Evolutionary conservation across 352 stramenopile genomes (phyloP).

Genomic region (Pythium myriotylum): DNA sequence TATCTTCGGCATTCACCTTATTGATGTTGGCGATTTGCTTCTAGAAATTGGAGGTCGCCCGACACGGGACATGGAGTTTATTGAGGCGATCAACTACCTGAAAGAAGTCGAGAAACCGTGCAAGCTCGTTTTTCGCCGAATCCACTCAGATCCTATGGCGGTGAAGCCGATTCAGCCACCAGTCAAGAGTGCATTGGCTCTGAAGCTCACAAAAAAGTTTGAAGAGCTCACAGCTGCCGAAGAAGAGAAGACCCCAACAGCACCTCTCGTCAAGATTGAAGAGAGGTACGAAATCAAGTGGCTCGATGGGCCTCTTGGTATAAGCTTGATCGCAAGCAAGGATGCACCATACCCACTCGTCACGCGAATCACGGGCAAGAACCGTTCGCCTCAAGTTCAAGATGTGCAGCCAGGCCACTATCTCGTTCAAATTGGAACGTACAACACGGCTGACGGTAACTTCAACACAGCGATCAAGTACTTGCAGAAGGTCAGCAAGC

Average conservation of each 20-base stretch:
- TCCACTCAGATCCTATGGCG: conserved; percentile 73
- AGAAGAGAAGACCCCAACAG: conserved; percentile 67
- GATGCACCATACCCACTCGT: conserved; percentile 86
- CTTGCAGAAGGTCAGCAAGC: conserved; percentile 86
- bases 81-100: conserved; percentile 80
- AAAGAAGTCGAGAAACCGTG: conserved; percentile 82
- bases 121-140: conserved; percentile 71
- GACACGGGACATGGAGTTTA: conserved; percentile 83
- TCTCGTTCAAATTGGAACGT: conserved; percentile 84
- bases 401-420: conserved; percentile 88
- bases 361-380: conserved; percentile 88
- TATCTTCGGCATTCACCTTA: conserved; percentile 84
- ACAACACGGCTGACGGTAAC: conserved; percentile 82
- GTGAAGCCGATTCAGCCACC: conserved; percentile 76
- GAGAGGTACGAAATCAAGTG: conserved; percentile 89
- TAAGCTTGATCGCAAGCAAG: conserved; percentile 88
- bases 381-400: conserved; percentile 84
- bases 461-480: conserved; percentile 92
- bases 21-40: conserved; percentile 83
- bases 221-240: conserved; percentile 72
- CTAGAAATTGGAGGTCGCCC: conserved; percentile 68
- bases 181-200: conserved; percentile 67
- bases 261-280: conserved; percentile 75
- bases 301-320: conserved; percentile 82
- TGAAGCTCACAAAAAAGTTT: conserved; percentile 78